phyloP scores from a whole-genome alignment of 257 asterid species.

The Dorcoceras hygrometricum region DNA sequence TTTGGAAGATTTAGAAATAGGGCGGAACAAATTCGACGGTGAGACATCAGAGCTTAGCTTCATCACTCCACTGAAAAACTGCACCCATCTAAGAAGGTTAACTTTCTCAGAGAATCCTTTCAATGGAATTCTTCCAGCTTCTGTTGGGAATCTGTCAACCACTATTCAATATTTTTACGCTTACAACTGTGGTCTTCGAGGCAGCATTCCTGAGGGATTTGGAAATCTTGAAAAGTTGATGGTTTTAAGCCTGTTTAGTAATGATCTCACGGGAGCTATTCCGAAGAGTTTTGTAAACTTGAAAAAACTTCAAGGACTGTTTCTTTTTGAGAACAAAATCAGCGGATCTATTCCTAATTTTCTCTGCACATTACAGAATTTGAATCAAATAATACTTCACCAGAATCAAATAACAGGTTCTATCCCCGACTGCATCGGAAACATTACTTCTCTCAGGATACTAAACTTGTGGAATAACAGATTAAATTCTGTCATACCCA shows the following conservation, averaged over 20 bases:
- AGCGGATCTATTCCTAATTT: slow-evolving; percentile 10
- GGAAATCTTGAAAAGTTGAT: no score
- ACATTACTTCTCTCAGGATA: neutral
- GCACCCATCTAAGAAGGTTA: slow-evolving; percentile 14
- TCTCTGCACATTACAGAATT: neutral
- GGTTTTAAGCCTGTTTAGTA: neutral
- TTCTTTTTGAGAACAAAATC: slow-evolving; percentile 12
- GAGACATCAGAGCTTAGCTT: no score
- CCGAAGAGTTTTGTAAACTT: slow-evolving; percentile 12
- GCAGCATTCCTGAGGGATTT: slow-evolving; percentile 28
- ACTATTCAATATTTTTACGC: neutral
- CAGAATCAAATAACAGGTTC: slow-evolving; percentile 22
- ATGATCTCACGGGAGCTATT: slow-evolving; percentile 22
- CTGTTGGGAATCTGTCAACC: slow-evolving; percentile 27
- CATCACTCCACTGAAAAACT: slow-evolving; percentile 21
- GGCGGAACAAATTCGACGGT: slow-evolving; percentile 15
- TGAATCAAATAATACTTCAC: slow-evolving; percentile 8
- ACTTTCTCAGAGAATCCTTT: slow-evolving; percentile 9
- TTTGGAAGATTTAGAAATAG: slow-evolving; percentile 5
- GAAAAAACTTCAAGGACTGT: slow-evolving; percentile 8
- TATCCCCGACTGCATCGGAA: slow-evolving; percentile 25
- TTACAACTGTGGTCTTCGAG: slow-evolving; percentile 4
- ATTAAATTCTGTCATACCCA: slow-evolving; percentile 8
- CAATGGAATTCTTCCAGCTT: slow-evolving; percentile 22
- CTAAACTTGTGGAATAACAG: slow-evolving; percentile 6